Base-by-base conservation (phyloP, 2,329 filamentous ascomycete species). In the Saccharata proteae region DNA sequence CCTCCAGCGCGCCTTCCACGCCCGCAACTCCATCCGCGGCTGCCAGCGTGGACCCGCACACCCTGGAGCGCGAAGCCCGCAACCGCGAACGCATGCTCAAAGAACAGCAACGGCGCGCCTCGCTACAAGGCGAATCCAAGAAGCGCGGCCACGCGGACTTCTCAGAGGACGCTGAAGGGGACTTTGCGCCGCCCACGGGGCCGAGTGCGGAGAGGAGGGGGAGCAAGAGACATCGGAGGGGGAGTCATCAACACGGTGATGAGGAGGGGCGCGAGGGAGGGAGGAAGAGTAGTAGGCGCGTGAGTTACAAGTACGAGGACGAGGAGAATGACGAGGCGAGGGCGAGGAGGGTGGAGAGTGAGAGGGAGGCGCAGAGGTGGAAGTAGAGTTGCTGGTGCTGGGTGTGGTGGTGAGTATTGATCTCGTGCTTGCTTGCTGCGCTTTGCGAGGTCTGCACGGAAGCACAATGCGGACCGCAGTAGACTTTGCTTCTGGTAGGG, bases 1-100 rank as follows among this genome's bases (percentile, higher is more conserved):
- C 20, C 20, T 22, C 20, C n/a, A n/a, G n/a, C n/a, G n/a, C n/a
- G 9, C 7, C 17, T 7, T 17, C 33, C 8, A 13, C 28, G 14
- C n/a, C 33, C 3, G 16, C 42, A 1, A 27, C 40, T 9, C 45
- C 34, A 8, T 22, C 30, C 9, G 28, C 32, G 8, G 20, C 34
- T 10, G 23, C 23, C n/a, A 13, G 32, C 5, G 47, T 34, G 4
- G 74, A 80, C 40, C 65, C 71, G n/a, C 77, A 81, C 51, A 77
- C 77, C 2, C 60, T 76, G 0, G 78, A 83, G 52, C 71, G 78
- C 14, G 77, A 80, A 47, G 71, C 70, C 9, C 62, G 74, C 11
- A 69, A 78, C 45, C 65, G 75, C 26, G 75, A 80, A 50, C 64
- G 78, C 16, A 59, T 80, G 30, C 60, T 77, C 9, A 77, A 76